These are phyloP conservation scores for Botrytis pseudocinerea DNA, from an alignment of 2,329 filamentous ascomycete genomes.

Conservation along the genomic window DNA sequence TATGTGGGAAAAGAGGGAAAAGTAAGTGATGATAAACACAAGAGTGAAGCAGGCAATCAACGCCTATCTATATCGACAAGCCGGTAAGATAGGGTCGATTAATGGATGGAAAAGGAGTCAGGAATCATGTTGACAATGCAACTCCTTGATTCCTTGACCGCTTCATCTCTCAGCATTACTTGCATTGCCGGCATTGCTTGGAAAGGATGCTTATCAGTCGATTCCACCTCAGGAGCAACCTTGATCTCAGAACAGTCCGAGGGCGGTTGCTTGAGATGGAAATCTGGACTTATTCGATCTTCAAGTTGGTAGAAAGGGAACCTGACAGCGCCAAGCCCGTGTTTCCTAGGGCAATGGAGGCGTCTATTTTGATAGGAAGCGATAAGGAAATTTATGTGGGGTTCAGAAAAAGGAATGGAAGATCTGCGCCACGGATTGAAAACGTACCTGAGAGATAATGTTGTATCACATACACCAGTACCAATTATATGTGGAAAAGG, in stretches of 20 bases:
- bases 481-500: not conserved
- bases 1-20: not conserved
- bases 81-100: not conserved
- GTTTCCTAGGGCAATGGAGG: constrained; percentile 3
- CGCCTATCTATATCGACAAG: constrained; percentile 15
- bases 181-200: constrained; percentile 19
- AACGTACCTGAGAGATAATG: constrained; percentile 8
- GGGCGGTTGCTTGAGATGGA: constrained; percentile 15
- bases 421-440: constrained; percentile 13
- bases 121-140: constrained; percentile 4
- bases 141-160: constrained; percentile 24
- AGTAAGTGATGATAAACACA: not conserved
- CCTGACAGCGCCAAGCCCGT: not conserved
- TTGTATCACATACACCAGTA: not conserved
- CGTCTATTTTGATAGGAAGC: constrained; percentile 21
- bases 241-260: constrained; percentile 9
- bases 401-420: constrained; percentile 11
- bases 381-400: constrained; percentile 22
- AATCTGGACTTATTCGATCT: not conserved
- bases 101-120: not conserved
- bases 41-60: not conserved
- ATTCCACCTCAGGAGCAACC: not conserved
- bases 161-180: constrained; percentile 6
- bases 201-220: constrained; percentile 22
- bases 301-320: not conserved